phyloP scores from a whole-genome alignment of 441 rosid species.

The Adansonia grandidieri region DNA sequence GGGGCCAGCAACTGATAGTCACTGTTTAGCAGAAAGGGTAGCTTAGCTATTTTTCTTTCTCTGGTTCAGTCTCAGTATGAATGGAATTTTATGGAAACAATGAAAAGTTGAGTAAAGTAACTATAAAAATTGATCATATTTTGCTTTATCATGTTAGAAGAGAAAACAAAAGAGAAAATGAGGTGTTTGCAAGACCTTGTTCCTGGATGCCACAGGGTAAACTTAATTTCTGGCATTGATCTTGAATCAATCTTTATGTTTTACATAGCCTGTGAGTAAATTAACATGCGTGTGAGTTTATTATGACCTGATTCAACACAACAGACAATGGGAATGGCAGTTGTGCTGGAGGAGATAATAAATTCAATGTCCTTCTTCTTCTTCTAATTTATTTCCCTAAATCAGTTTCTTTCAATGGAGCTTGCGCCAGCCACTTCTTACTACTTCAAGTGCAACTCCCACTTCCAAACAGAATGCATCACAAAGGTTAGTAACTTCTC shows the following conservation, averaged over 20 bases:
- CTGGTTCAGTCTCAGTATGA: too few species aligned
- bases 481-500: background rate
- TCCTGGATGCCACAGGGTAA: conserved; percentile 64
- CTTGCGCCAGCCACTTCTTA: conserved; percentile 58
- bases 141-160: conserved; percentile 49
- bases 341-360: conserved; percentile 62
- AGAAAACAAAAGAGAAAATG: conserved; percentile 60
- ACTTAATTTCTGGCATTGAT: too few species aligned
- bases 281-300: background rate
- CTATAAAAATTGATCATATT: too few species aligned
- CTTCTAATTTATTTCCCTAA: conserved; percentile 10
- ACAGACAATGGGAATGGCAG: conserved; percentile 76
- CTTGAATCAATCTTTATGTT: too few species aligned
- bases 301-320: conserved; percentile 18
- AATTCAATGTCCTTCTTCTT: background rate
- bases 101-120: too few species aligned
- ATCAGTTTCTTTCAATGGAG: conserved; percentile 71
- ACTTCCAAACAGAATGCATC: background rate
- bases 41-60: too few species aligned
- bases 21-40: conserved; percentile 43
- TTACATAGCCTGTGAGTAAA: too few species aligned
- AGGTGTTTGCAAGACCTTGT: conserved; percentile 58
- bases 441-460: conserved; percentile 25
- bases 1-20: conserved; percentile 64
- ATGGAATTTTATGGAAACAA: too few species aligned